Percentiles rank a stretch among this genome's conserved stretches.
Conservation (phyloP, 192 early-diverging fungal genomes). For the Backusella sp. region DNA sequence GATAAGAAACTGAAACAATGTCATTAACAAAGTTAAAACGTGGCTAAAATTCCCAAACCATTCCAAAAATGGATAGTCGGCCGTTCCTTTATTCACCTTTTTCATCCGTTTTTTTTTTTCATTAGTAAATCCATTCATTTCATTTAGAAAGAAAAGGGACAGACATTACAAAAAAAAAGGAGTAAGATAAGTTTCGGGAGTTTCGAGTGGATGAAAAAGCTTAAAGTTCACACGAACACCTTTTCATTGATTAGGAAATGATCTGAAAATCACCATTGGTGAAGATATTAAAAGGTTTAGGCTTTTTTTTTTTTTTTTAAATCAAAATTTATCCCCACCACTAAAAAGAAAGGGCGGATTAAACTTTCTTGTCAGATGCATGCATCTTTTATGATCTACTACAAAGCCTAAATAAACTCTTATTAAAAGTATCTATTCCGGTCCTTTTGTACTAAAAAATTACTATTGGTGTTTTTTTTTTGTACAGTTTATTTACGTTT, state of each 20-base stretch:
- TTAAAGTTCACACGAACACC: background rate
- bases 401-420: background rate
- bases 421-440: background rate
- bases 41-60: background rate
- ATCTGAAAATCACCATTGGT: too few species aligned
- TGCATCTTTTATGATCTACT: background rate
- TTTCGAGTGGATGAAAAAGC: background rate
- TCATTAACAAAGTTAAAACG: background rate
- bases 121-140: background rate
- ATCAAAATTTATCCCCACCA: too few species aligned
- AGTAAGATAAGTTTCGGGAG: background rate
- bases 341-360: too few species aligned
- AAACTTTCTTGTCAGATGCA: too few species aligned
- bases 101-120: background rate
- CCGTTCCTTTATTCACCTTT: background rate
- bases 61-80: background rate
- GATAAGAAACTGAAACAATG: background rate
- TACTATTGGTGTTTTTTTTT: background rate
- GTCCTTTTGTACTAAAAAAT: background rate
- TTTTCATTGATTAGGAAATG: too few species aligned
- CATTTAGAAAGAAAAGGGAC: background rate
- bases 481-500: background rate
- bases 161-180: background rate
- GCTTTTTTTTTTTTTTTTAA: too few species aligned
- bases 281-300: too few species aligned